Conservation (phyloP, 2,329 filamentous ascomycete genomes). For the Pseudogymnoascus sp. region DNA sequence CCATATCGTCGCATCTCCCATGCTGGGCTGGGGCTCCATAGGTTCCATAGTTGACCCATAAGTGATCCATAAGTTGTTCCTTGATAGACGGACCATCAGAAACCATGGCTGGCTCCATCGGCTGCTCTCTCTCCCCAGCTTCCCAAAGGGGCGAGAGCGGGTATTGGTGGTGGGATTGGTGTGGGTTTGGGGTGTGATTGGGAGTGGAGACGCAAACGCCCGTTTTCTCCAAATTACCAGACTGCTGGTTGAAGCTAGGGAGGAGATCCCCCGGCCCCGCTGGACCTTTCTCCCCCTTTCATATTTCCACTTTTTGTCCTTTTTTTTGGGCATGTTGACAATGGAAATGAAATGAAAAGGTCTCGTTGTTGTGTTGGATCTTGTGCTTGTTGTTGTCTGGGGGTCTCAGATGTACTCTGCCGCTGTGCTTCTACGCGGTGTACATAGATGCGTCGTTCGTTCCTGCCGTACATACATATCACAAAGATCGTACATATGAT, state of each 20-base stretch:
- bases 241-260: slow-evolving; percentile 2
- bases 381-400: not conserved
- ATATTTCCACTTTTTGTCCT: not conserved
- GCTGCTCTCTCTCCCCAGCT: not conserved
- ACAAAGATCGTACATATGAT: not conserved
- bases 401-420: not conserved
- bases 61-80: too few species aligned
- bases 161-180: not conserved
- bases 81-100: too few species aligned
- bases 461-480: not conserved
- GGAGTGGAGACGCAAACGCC: not conserved
- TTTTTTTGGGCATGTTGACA: not conserved
- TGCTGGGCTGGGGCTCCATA: not conserved
- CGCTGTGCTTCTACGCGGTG: not conserved
- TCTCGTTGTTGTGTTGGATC: not conserved
- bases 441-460: not conserved
- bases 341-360: not conserved
- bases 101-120: not conserved
- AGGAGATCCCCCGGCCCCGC: not conserved
- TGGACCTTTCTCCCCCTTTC: not conserved
- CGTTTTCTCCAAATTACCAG: slow-evolving; percentile 2
- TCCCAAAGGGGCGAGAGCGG: not conserved
- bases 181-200: not conserved
- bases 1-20: not conserved
- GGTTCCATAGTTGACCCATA: not conserved